Base-by-base conservation (phyloP, 176 grass and related monocot genomes). In the Oryza glaberrima region DNA sequence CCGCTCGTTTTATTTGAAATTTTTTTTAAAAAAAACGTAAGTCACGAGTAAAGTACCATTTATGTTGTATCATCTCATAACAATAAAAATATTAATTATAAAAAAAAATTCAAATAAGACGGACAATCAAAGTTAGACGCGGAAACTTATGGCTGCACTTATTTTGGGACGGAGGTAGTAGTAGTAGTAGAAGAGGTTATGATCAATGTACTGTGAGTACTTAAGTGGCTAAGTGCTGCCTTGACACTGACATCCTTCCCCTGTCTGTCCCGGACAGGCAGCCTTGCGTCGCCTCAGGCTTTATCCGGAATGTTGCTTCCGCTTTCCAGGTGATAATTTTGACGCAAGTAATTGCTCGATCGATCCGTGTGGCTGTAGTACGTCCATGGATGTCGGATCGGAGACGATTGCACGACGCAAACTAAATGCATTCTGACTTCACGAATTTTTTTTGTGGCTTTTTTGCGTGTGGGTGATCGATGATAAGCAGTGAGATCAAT, bases 311-410 rank as follows among this genome's bases (percentile, higher is more conserved):
- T 12, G 35, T 26, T 67, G 60, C 17, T 58, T 36, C 69, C 54
- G 45, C 69, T 83, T 79, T 83, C 15, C 67, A 88, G 44, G 75
- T 60, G 75, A 73, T 78, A 74, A 40, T 75, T 75, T 78, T 66
- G 54, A 83, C 40, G 56, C 20, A 10, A 71, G 30, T 3, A 54
- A 51, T 43, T 56, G 67, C 25, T 83, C 15, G 12, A n/a, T 83
- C 15, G 17, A n/a, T 54, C 20, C n/a, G 20, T 23, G 20, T 23
- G 20, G 58, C 15, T 46, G n/a, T 17, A 44, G n/a, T 17, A 44
- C 5, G 5, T 56, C 75, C 26, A 46, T 45, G 51, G 67, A 13
- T 83, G 54, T 20, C 7, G 54, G 54, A 58, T n/a, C 7, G 54
- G 17, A 58, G 54, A 7, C 58, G 58, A 23, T 58, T 67, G 9